Percentiles rank a stretch among this genome's conserved stretches.
These are phyloP conservation scores for Aphanomyces astaci DNA, from an alignment of 352 stramenopile species.

Conservation along the genomic window DNA sequence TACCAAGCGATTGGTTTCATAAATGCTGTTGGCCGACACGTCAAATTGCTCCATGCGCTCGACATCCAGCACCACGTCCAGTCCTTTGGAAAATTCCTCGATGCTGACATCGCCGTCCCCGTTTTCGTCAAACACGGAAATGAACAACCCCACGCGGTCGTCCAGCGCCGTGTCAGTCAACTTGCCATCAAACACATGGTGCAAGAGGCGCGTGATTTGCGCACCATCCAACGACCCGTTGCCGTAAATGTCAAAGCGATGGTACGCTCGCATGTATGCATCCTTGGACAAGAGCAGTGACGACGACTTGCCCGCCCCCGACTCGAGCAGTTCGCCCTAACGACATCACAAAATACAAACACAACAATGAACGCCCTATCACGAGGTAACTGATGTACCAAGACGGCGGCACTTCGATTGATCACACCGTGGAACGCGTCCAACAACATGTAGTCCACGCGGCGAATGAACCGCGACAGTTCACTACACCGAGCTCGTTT, in stretches of 20 bases:
- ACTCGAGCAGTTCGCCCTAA: slow-evolving; percentile 32
- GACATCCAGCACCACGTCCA: slow-evolving; percentile 2
- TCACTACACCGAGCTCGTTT: slow-evolving; percentile 45
- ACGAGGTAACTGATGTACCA: slow-evolving; percentile 27
- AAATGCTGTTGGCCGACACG: neutral
- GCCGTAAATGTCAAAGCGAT: slow-evolving; percentile 12
- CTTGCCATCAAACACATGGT: slow-evolving; percentile 16
- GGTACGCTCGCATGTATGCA: slow-evolving; percentile 31
- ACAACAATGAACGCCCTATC: neutral
- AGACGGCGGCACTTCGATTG: slow-evolving; percentile 36
- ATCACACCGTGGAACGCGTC: slow-evolving; percentile 36
- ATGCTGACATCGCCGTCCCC: slow-evolving; percentile 15
- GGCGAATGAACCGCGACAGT: slow-evolving; percentile 42
- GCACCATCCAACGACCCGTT: slow-evolving; percentile 17
- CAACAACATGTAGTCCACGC: slow-evolving; percentile 53
- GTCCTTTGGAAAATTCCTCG: slow-evolving; percentile 11
- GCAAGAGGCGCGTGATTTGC: slow-evolving; percentile 4
- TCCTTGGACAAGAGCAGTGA: slow-evolving; percentile 29
- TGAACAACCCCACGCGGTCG: slow-evolving; percentile 4
- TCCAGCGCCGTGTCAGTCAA: neutral
- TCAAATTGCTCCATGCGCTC: slow-evolving; percentile 12
- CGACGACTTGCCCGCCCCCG: slow-evolving; percentile 35
- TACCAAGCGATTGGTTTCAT: neutral
- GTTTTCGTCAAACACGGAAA: slow-evolving; percentile 16
- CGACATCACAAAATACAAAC: no score